phyloP scores from a whole-genome alignment of 1,284 basidiomycete species.

The Rhodofomes roseus region DNA sequence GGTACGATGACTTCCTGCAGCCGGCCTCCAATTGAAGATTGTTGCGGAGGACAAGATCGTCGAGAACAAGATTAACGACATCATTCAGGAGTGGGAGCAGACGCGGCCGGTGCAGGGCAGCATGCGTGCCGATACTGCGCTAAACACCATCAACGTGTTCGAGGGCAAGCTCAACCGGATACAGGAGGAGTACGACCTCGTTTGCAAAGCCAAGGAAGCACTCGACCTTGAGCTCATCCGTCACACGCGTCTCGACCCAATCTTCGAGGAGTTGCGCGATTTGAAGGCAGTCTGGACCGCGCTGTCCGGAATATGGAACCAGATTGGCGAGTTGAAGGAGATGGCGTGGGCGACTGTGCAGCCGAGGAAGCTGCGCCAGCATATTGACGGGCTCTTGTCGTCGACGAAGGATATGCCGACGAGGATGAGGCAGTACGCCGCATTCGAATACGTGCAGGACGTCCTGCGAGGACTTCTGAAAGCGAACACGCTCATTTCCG shows the following conservation, averaged over 20 bases:
- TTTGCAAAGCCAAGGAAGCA: constrained; percentile 95
- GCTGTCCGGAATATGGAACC: constrained; percentile 94
- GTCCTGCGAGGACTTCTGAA: constrained; percentile 84
- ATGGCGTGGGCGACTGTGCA: constrained; percentile 90
- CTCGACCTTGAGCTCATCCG: constrained; percentile 89
- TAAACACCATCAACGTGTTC: constrained; percentile 93
- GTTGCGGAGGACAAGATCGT: constrained; percentile 99
- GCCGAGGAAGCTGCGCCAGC: constrained; percentile 91
- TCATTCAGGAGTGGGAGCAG: constrained; percentile 92
- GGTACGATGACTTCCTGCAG: constrained; percentile 36
- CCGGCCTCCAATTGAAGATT: constrained; percentile 96
- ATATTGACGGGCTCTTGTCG: constrained; percentile 83
- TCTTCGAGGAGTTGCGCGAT: constrained; percentile 93
- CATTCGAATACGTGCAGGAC: constrained; percentile 98
- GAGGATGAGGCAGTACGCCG: constrained; percentile 97
- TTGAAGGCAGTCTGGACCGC: constrained; percentile 99
- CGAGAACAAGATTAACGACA: constrained; percentile 88
- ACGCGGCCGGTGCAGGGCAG: constrained; percentile 94
- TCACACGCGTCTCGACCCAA: constrained; percentile 89
- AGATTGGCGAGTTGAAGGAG: constrained; percentile 88
- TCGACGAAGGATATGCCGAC: constrained; percentile 99
- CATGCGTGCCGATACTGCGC: constrained; percentile 92
- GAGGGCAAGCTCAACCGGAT: constrained; percentile 88
- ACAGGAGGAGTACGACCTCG: constrained; percentile 90
- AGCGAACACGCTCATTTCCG: constrained; percentile 84